Base-by-base conservation (phyloP, 495 filamentous ascomycete species). In the Hyaloscypha hepaticicola region DNA sequence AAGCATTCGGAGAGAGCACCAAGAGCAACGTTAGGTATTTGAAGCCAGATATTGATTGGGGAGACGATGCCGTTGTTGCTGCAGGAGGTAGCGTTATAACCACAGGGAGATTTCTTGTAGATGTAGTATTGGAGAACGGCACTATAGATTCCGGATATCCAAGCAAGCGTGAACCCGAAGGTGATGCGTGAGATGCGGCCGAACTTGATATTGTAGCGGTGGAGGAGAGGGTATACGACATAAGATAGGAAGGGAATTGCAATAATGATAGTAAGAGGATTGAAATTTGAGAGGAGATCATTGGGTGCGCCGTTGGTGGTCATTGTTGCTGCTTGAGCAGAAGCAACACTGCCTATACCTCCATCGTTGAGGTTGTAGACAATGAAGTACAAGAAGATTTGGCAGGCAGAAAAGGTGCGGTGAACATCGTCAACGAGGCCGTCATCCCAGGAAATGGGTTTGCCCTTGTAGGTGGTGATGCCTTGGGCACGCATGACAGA, bases 201-300 rank as follows among this genome's bases (percentile, higher is more conserved):
- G 77, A 87, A 90, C 41, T 78, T 77, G 73, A 92, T 90, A 60
- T 80, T 81, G 28, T 78, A 68, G 55, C 77, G 81, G 48, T 87
- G 87, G 55, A 93, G 80, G 25, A 82, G 45, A 0, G 90, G 90
- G 74, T 91, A 93, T 64, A 93, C 63, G 53, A 85, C 53, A 38
- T 83, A 83, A 72, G 91, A 88, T 60, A 89, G 79, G 58, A 92
- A 66, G 2, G 90, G 90, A 49, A 90, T 86, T 72, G 88, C 83
- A 64, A 88, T 76, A 72, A 93, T 88, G 70, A 92, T 86, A 45
- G 81, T 77, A 61, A 95, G 80, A 4, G 90, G 84, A 73, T 92
- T 89, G 73, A 93, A 86, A 79, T 91, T 92, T 69, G 77, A 76
- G 76, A 92, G 88, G 66, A 91, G 78, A 67, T 93, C 90, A 78